Evolutionary conservation across 371 early-diverging fungal genomes (phyloP), one percentile per base, ranked within the genome.

Genomic region (Batrachochytrium dendrobatidis): DNA sequence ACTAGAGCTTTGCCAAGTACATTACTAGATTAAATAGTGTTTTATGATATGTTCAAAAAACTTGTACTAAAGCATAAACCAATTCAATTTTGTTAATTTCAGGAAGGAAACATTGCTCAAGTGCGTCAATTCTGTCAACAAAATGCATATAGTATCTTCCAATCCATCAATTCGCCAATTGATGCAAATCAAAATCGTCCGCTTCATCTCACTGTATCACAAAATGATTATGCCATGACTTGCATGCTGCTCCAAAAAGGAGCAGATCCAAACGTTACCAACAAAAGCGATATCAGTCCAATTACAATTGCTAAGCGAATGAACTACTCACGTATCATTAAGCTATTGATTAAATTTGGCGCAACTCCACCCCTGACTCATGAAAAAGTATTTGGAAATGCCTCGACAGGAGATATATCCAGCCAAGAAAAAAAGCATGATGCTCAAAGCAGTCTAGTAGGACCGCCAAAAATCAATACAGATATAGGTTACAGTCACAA

Each of bases 191-290:
- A 72, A 20, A 80, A 80, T 60, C 73, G 73, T 3, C 31, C 66
- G 18, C 64, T 80, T 10, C 80, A 80, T 53, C 56, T 78, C 8
- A 66, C 77, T 7, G 71, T 62, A 18, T 31, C 69, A 5, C 62
- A 73, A 50, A 58, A 66, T 35, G 80, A 80, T 56, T 39, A 29
- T 22, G 25, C 53, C 12, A 61, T 79, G 5, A 25, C 62, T 3
- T 39, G 43, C 5, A 32, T 80, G 17, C 59, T 80, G 20, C 62
- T 80, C 20, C 55, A 66, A 1, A 74, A 73, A 49, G 81, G 81
- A 18, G 80, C 76, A 4, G 69, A 79, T 54, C 74, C 77, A 1
- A 75, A 72, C 53, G 62, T 60, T 6, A 15, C 51, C 1, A 80
- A 80, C 63, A n/a, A 55, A 18, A 50, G 67, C 7, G 69, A 70